A percentile compares a stretch with the other conserved stretches of the same genome.
Evolutionary conservation across 768 basidiomycete species (phyloP).

Genomic region (Leucosporidium creatinivorum): DNA sequence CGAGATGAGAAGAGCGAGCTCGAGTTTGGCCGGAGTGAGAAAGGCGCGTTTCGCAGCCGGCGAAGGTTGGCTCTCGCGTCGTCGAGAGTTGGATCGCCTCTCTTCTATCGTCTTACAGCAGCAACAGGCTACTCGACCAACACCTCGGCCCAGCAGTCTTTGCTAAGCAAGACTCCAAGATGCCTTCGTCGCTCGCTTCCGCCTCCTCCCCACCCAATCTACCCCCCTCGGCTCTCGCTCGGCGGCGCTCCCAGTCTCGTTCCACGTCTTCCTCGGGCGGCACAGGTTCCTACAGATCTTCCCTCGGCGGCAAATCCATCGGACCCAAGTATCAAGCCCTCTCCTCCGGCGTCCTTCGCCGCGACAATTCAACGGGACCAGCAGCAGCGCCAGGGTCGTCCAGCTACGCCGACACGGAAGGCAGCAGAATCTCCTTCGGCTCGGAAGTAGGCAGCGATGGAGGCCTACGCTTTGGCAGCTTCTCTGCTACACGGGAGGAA

Average conservation of each 20-base stretch:
- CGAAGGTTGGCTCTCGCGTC: too few relatives aligned
- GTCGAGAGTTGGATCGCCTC: background rate
- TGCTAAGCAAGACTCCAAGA: too few relatives aligned
- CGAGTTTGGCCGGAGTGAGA: background rate
- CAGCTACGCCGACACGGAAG: background rate
- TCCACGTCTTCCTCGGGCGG: background rate
- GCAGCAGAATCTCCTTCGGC: too few relatives aligned
- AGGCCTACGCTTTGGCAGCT: constrained; percentile 18
- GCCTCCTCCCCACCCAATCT: background rate
- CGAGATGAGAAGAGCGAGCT: background rate
- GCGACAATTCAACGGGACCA: background rate
- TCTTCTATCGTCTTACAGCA: too few relatives aligned
- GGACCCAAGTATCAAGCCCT: background rate
- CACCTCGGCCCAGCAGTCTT: too few relatives aligned
- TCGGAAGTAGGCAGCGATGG: too few relatives aligned
- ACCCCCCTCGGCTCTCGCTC: background rate
- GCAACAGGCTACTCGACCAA: too few relatives aligned
- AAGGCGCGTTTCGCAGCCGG: background rate
- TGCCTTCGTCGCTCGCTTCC: too few relatives aligned
- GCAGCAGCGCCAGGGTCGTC: background rate
- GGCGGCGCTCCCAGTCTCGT: background rate
- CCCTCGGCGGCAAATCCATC: constrained; percentile 22
- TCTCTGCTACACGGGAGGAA: constrained; percentile 27
- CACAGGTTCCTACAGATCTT: constrained; percentile 7
- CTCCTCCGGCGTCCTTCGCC: too few relatives aligned